These are phyloP conservation scores for Solanum lycopersicoides DNA, from an alignment of 257 asterid species.

Conservation along the genomic window DNA sequence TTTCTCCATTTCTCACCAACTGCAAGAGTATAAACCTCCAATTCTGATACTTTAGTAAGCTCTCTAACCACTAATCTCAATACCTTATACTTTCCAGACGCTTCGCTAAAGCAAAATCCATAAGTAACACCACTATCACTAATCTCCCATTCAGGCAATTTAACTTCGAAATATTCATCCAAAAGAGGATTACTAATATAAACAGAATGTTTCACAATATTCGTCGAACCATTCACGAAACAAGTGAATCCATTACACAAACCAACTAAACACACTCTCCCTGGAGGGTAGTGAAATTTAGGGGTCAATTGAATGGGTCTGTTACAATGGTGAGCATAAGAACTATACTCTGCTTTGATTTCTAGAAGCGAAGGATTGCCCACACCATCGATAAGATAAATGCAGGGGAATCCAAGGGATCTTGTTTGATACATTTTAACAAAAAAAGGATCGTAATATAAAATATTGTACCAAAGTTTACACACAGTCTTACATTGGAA, in stretches of 20 bases:
- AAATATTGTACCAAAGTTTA: neutral
- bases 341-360: neutral
- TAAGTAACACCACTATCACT: neutral
- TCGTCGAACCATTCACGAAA: neutral
- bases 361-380: neutral
- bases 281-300: neutral
- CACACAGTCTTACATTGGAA: neutral
- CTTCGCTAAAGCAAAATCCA: neutral
- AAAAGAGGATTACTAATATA: neutral
- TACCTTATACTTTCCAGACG: neutral
- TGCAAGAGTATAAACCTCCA: neutral
- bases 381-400: neutral
- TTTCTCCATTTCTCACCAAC: neutral
- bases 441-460: neutral
- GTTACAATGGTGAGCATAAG: neutral
- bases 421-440: neutral
- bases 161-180: neutral
- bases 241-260: neutral
- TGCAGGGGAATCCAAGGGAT: neutral
- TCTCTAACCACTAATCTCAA: neutral
- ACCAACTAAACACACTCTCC: neutral
- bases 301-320: neutral
- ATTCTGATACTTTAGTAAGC: neutral
- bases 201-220: neutral
- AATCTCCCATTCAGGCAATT: neutral